phyloP scores from a whole-genome alignment of 371 early-diverging fungal genomes.

The Funneliformis caledonium region DNA sequence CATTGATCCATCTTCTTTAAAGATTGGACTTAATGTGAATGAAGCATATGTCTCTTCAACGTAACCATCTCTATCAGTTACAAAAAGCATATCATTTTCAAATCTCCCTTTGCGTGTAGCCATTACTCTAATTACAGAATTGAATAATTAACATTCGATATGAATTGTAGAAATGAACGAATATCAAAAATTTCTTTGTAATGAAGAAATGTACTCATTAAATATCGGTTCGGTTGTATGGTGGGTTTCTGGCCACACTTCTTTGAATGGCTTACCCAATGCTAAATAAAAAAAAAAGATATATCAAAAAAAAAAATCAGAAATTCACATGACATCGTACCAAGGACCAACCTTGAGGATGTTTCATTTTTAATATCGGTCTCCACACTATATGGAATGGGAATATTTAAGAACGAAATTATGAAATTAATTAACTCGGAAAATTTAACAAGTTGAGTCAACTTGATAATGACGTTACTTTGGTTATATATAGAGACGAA shows the following conservation, averaged over 20 bases:
- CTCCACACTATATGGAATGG: conserved; percentile 2
- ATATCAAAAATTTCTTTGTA: neutral
- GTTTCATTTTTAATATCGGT: conserved; percentile 23
- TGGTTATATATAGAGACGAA: neutral
- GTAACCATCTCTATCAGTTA: neutral
- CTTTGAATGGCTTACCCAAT: neutral
- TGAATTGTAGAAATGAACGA: neutral
- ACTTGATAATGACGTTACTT: neutral
- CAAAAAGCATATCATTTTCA: neutral
- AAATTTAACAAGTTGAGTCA: neutral
- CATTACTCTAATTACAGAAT: neutral
- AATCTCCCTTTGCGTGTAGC: conserved; percentile 19
- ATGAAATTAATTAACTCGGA: neutral
- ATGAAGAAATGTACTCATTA: conserved; percentile 5
- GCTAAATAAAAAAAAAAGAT: neutral
- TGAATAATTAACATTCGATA: neutral
- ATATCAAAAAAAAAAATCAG: neutral
- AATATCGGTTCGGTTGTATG: neutral
- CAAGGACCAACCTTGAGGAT: conserved; percentile 15
- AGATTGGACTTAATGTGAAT: conserved; percentile 24
- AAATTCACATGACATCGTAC: neutral
- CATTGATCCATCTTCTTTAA: conserved; percentile 14
- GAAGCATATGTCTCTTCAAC: conserved; percentile 16
- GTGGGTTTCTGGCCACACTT: conserved; percentile 6
- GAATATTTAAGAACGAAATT: neutral